A percentile compares a stretch with the other conserved stretches of the same genome.
phyloP scores from a whole-genome alignment of 2,329 filamentous ascomycete species.

The Pestalotiopsis sp. region DNA sequence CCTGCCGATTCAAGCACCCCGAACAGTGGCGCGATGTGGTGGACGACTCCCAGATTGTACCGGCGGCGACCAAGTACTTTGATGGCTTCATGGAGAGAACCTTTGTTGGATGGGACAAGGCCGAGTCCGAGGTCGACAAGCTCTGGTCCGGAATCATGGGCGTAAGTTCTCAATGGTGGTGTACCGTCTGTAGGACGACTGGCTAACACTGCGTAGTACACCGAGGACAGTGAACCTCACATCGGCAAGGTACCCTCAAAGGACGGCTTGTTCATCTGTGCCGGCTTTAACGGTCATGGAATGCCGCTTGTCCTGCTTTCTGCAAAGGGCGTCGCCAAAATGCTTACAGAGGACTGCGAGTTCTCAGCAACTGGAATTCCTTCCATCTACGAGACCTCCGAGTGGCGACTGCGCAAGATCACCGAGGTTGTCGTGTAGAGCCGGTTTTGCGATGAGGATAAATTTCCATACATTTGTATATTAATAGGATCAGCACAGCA shows the following conservation, averaged over 20 bases:
- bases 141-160: constrained; percentile 43
- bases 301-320: constrained; percentile 40
- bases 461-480: neutral
- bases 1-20: constrained; percentile 32
- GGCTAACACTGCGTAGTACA: neutral
- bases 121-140: constrained; percentile 34
- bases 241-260: constrained; percentile 38
- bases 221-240: constrained; percentile 18
- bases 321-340: constrained; percentile 34
- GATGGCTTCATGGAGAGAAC: constrained; percentile 47
- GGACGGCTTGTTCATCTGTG: constrained; percentile 35
- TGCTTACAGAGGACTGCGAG: neutral
- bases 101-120: constrained; percentile 49
- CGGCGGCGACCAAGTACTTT: constrained; percentile 42
- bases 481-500: neutral
- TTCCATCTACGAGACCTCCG: constrained; percentile 1
- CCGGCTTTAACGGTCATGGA: constrained; percentile 45
- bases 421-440: neutral
- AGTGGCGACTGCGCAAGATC: neutral
- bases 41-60: constrained; percentile 44
- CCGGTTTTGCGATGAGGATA: neutral
- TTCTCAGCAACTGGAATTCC: constrained; percentile 6
- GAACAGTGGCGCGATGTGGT: constrained; percentile 44
- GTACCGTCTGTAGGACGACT: neutral
- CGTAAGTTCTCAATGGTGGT: neutral